Conservation (phyloP, 208 protist species). For the Acanthamoeba royreba region DNA sequence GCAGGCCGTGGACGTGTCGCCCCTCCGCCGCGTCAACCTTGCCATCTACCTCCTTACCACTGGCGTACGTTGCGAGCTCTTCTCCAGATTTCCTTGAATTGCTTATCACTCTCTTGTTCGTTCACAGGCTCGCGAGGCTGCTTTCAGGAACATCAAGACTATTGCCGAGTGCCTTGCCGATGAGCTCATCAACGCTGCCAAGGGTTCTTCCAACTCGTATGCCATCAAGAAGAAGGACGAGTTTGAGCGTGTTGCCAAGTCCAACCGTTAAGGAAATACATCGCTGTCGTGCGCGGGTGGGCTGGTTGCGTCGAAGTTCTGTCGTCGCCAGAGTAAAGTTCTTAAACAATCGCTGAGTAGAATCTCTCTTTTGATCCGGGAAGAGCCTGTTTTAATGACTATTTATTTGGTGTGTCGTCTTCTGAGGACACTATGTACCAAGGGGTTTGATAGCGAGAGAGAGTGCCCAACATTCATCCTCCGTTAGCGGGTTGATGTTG, state of each 20-base stretch:
- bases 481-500: background rate
- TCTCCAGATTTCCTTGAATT: background rate
- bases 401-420: background rate
- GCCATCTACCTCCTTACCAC: slow-evolving; percentile 96
- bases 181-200: slow-evolving; percentile 99
- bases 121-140: slow-evolving; percentile 87
- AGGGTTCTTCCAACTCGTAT: slow-evolving; percentile 97
- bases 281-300: background rate
- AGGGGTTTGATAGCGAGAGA: slow-evolving; percentile 21
- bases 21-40: slow-evolving; percentile 99
- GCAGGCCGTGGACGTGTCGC: slow-evolving; percentile 99
- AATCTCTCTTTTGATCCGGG: background rate
- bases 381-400: background rate
- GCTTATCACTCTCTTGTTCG: background rate
- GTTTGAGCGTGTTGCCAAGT: slow-evolving; percentile 99
- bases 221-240: slow-evolving; percentile 99
- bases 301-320: background rate
- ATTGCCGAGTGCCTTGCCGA: slow-evolving; percentile 99
- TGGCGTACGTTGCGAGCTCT: slow-evolving; percentile 80
- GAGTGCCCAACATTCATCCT: slow-evolving; percentile 15
- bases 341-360: background rate
- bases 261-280: slow-evolving; percentile 96
- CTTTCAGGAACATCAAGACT: slow-evolving; percentile 99
- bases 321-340: slow-evolving; percentile 27
- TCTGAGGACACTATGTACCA: background rate